Conservation (phyloP, 768 basidiomycete species). For the Xerocomellus chrysenteron region DNA sequence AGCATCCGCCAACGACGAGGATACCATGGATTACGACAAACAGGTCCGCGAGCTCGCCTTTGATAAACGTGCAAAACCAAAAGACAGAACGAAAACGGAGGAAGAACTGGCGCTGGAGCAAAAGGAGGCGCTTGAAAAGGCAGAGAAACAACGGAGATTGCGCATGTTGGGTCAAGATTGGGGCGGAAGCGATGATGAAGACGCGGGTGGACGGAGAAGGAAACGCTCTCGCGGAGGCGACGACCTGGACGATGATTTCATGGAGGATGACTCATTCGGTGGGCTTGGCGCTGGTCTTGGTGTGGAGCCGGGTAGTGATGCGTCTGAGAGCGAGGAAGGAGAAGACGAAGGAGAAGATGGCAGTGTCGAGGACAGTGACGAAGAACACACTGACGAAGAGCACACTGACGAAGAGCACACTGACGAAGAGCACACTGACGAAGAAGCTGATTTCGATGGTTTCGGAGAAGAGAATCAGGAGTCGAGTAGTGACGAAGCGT, state of each 20-base stretch:
- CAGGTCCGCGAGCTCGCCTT: constrained; percentile 91
- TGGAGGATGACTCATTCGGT: constrained; percentile 37
- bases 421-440: constrained; percentile 34
- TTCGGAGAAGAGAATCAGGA: constrained; percentile 33
- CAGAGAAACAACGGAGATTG: constrained; percentile 71
- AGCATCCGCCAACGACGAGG: constrained; percentile 8
- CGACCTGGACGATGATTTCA: constrained; percentile 89
- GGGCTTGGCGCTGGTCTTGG: constrained; percentile 34
- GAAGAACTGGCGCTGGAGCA: constrained; percentile 90
- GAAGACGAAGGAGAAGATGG: constrained; percentile 27
- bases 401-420: constrained; percentile 31
- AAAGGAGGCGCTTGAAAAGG: constrained; percentile 82
- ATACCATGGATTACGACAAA: constrained; percentile 79
- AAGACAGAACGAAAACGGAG: constrained; percentile 94
- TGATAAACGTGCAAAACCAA: constrained; percentile 90
- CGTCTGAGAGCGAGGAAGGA: constrained; percentile 28
- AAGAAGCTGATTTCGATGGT: constrained; percentile 33
- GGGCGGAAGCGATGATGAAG: constrained; percentile 63
- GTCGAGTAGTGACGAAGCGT: constrained; percentile 39
- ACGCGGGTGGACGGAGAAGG: constrained; percentile 36
- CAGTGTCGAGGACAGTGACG: constrained; percentile 35
- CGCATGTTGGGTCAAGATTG: constrained; percentile 86
- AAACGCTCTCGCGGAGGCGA: constrained; percentile 73
- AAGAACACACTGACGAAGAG: constrained; percentile 33
- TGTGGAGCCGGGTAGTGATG: constrained; percentile 42